These are phyloP conservation scores for Dioscorea zingiberensis DNA, from an alignment of 106 monocot genomes.

Conservation along the genomic window DNA sequence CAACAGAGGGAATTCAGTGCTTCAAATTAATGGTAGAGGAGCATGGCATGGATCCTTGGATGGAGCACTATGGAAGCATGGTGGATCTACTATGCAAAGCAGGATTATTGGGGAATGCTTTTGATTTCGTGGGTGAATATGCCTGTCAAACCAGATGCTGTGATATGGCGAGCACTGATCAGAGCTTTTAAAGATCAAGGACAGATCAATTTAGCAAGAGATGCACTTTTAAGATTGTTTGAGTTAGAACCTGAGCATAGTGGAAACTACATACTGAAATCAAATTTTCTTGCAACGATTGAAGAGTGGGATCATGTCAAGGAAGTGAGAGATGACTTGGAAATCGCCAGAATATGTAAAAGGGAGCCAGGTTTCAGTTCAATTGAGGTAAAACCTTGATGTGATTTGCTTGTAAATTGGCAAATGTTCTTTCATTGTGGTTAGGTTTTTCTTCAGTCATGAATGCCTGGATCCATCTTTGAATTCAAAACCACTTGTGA, in stretches of 20 bases:
- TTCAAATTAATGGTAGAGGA: slow-evolving; percentile 25
- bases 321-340: slow-evolving; percentile 19
- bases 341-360: not conserved
- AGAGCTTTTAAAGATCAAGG: slow-evolving; percentile 24
- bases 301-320: slow-evolving; percentile 17
- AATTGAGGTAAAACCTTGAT: not conserved
- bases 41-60: slow-evolving; percentile 8
- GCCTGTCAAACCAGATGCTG: slow-evolving; percentile 22
- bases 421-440: no score
- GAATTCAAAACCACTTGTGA: no score
- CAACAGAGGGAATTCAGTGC: slow-evolving; percentile 16
- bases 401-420: no score
- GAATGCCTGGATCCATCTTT: no score
- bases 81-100: slow-evolving; percentile 28
- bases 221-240: slow-evolving; percentile 2
- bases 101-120: slow-evolving; percentile 9
- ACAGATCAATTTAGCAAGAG: slow-evolving; percentile 12
- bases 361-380: not conserved
- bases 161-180: slow-evolving; percentile 21
- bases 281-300: slow-evolving; percentile 22
- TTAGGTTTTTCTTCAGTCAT: no score
- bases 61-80: slow-evolving; percentile 27
- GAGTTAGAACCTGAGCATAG: slow-evolving; percentile 22
- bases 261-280: slow-evolving; percentile 26
- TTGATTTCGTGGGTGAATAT: slow-evolving; percentile 21